Evolutionary conservation across 129 eudicot genomes (phyloP).

Genomic region (Smallanthus sonchifolius): DNA sequence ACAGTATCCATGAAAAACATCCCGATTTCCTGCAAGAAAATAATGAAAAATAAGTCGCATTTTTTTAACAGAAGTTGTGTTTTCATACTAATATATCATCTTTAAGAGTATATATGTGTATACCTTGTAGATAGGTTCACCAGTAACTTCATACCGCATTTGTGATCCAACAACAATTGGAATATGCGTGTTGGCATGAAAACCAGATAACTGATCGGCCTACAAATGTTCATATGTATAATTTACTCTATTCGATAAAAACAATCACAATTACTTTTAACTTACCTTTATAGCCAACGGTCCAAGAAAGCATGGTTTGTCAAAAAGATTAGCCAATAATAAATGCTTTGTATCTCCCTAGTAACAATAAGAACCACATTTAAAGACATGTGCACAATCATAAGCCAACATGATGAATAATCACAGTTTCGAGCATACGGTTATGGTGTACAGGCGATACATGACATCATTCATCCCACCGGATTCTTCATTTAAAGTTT

Average conservation of each 20-base stretch:
- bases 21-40: constrained; percentile 67
- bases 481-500: constrained; percentile 75
- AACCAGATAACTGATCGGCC: constrained; percentile 82
- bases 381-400: background rate
- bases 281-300: constrained; percentile 67
- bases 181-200: constrained; percentile 90
- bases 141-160: constrained; percentile 85
- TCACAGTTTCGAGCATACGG: constrained; percentile 32
- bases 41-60: background rate
- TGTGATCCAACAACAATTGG: constrained; percentile 90
- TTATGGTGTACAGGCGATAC: constrained; percentile 55
- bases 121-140: constrained; percentile 86
- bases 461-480: constrained; percentile 99
- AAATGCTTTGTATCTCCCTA: constrained; percentile 72
- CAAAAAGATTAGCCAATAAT: constrained; percentile 87
- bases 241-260: too few species aligned
- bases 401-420: background rate
- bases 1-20: constrained; percentile 73
- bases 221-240: constrained; percentile 29
- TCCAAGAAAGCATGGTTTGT: constrained; percentile 95
- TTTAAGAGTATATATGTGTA: background rate
- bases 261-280: background rate
- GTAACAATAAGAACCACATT: constrained; percentile 2
- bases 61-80: background rate
- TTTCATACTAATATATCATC: background rate